phyloP scores from a whole-genome alignment of 2,329 filamentous ascomycete genomes.

The Pestalotiopsis sp. region DNA sequence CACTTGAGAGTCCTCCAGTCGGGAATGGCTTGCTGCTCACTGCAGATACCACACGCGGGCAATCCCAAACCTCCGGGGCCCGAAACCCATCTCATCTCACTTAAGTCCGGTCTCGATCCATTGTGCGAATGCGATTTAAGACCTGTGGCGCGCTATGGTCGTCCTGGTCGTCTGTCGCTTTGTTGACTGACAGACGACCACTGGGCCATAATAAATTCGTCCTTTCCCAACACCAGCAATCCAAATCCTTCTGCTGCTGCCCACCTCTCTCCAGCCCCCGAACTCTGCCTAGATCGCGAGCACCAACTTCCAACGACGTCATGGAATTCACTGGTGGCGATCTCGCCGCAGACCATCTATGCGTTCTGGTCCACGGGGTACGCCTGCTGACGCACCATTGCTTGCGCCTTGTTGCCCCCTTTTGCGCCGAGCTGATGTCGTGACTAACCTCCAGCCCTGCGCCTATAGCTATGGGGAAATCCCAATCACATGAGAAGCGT shows the following conservation, averaged over 20 bases:
- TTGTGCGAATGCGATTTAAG: slow-evolving; percentile 10
- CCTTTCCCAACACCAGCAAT: not conserved
- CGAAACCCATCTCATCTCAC: not conserved
- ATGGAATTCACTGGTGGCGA: slow-evolving; percentile 56
- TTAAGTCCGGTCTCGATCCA: slow-evolving; percentile 1
- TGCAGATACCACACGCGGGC: not conserved
- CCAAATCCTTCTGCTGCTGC: not conserved
- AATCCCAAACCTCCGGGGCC: slow-evolving; percentile 5
- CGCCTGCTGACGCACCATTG: slow-evolving; percentile 27
- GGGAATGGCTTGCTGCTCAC: not conserved
- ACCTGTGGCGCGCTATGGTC: slow-evolving; percentile 6
- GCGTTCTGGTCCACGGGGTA: slow-evolving; percentile 78
- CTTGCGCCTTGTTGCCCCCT: not conserved
- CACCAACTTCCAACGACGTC: slow-evolving; percentile 23
- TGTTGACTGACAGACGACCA: not conserved
- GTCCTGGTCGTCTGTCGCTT: not conserved
- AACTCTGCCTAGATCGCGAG: not conserved
- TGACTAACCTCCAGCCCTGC: slow-evolving; percentile 21
- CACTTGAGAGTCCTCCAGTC: not conserved
- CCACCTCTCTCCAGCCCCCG: not conserved
- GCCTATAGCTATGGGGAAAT: slow-evolving; percentile 72
- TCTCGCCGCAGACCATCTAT: slow-evolving; percentile 68
- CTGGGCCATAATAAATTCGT: slow-evolving; percentile 3
- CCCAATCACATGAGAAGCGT: slow-evolving; percentile 73
- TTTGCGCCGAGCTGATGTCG: slow-evolving; percentile 18